Evolutionary conservation across 352 stramenopile species (phyloP).

Genomic region (Phytophthora melonis): DNA sequence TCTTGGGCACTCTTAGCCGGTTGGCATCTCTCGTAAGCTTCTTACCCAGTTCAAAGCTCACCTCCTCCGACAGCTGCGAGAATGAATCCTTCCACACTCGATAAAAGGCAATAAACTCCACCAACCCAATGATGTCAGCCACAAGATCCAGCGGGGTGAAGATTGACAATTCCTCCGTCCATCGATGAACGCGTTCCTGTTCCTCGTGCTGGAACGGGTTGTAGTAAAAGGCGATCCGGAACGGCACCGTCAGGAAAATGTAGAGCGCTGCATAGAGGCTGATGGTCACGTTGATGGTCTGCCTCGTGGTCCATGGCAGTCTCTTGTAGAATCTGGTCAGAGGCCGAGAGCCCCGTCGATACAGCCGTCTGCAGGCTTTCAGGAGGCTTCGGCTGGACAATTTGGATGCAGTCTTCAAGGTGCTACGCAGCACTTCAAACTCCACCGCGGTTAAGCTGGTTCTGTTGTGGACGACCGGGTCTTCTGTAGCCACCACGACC

Average conservation of each 20-base stretch:
- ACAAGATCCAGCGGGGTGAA: constrained; percentile 23
- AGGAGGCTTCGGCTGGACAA: constrained; percentile 9
- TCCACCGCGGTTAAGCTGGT: not conserved
- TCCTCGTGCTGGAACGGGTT: constrained; percentile 25
- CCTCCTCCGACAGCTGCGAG: constrained; percentile 28
- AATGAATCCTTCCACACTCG: constrained; percentile 33
- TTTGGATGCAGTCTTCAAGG: not conserved
- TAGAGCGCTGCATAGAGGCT: constrained; percentile 29
- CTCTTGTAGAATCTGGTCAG: constrained; percentile 24
- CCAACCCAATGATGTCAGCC: constrained; percentile 28
- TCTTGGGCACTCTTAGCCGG: constrained; percentile 23
- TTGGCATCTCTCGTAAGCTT: constrained; percentile 37
- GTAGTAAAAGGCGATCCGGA: constrained; percentile 18
- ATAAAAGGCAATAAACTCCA: constrained; percentile 33
- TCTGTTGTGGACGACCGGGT: not conserved
- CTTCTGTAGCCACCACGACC: not conserved
- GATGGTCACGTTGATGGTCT: constrained; percentile 26
- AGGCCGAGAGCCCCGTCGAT: constrained; percentile 12
- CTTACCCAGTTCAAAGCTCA: constrained; percentile 38
- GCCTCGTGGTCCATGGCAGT: constrained; percentile 26
- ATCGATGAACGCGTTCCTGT: constrained; percentile 5
- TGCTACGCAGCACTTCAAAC: not conserved
- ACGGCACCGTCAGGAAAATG: constrained; percentile 29
- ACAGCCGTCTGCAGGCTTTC: constrained; percentile 15
- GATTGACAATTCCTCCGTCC: constrained; percentile 32